A percentile compares a stretch with the other conserved stretches of the same genome.
Conservation (phyloP, 306 rosid genomes). For the Cucurbita pepo region DNA sequence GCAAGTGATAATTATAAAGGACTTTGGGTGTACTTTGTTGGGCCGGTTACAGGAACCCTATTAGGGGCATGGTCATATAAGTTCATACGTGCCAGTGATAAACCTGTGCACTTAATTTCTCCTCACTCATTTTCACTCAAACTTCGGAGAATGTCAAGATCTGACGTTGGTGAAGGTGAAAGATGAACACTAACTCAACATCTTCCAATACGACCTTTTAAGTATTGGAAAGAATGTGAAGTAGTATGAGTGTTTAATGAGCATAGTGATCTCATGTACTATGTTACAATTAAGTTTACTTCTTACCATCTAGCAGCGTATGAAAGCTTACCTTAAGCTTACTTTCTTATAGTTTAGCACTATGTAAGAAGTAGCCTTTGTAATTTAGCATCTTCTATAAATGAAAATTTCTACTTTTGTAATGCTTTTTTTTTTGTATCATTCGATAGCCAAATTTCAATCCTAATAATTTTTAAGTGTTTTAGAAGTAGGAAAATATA, state of each 20-base stretch:
- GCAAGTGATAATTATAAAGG: constrained; percentile 40
- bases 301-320: background rate
- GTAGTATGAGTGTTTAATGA: background rate
- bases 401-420: background rate
- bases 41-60: constrained; percentile 57
- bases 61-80: constrained; percentile 52
- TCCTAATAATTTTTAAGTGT: no score
- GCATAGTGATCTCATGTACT: background rate
- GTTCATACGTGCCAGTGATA: constrained; percentile 28
- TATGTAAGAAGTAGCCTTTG: background rate
- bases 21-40: constrained; percentile 59
- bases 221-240: background rate
- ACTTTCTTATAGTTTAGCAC: background rate
- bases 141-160: constrained; percentile 3
- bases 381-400: background rate
- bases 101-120: constrained; percentile 14
- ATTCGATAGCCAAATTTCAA: no score
- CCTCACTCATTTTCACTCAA: constrained; percentile 23
- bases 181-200: background rate
- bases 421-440: no score
- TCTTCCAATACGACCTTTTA: background rate
- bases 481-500: no score
- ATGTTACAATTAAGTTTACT: background rate
- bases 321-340: background rate
- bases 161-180: background rate